Base-by-base conservation (phyloP, 1,139 yeast genomes). In the Suhomyces anneliseae region DNA sequence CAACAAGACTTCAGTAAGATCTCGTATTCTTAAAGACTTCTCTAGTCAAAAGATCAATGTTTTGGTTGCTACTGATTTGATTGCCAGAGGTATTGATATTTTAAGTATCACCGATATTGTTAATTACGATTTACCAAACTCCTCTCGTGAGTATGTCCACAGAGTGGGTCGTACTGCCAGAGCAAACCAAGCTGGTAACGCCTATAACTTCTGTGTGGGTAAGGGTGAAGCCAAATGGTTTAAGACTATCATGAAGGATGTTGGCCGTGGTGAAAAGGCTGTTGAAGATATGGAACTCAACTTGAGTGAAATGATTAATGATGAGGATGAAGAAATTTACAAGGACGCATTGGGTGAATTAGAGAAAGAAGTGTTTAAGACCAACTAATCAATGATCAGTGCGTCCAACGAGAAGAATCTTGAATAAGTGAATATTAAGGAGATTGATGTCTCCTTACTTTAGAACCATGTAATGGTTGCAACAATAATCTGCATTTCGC, bases 121-220 rank as follows among this genome's bases (percentile, higher is more conserved):
- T 45, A 95, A 93, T 65, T 93, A 93, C 63, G 99, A 95, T 58
- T 69, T 90, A 47, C 99, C 99, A 8, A 79, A 83, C 40, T 87
- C 96, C 0, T 79, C 93, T 0, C 84, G 95, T 54, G 99, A 93
- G 59, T 95, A 93, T 58, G 89, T 93, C 32, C 99, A 93, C 65
- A 79, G 99, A 56, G 93, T 92, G 34, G 99, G 99, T 39, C 83
- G 99, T 72, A 92, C 98, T 0, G 98, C 98, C 1, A 82, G 99
- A 68, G 99, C 98, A 1, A 85, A 87, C 46, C 79, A 84, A 42
- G 43, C 57, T 0, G 99, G 99, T 60, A 72, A 74, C 43, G 96
- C 96, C 0, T 79, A 82, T 60, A 85, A 81, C 47, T 63, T 90
- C 37, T 74, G 84, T 24, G 76, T 84, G 49, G 96, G 96, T 29